phyloP scores from a whole-genome alignment of 176 grass and related monocot species.

The Aegilops speltoides region DNA sequence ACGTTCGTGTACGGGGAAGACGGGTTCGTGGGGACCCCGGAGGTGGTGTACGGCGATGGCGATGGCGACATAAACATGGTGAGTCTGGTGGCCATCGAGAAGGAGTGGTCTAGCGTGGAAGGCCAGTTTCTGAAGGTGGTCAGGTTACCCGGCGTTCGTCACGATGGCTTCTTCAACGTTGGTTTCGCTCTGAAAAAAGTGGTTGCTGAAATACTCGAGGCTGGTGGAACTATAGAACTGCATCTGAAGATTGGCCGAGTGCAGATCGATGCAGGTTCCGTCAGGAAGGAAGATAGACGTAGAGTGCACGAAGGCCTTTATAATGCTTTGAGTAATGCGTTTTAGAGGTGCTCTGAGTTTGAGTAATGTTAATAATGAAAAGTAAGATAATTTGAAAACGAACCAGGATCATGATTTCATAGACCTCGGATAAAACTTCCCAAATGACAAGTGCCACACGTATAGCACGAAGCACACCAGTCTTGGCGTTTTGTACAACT shows the following conservation, averaged over 20 bases:
- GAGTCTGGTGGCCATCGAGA: slow-evolving; percentile 45
- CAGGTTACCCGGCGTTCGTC: slow-evolving; percentile 46
- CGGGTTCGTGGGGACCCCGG: slow-evolving; percentile 38
- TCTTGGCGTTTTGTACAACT: too few relatives aligned
- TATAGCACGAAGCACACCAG: too few relatives aligned
- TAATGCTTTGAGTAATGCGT: not conserved
- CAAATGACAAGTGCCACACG: too few relatives aligned
- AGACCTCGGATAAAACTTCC: too few relatives aligned
- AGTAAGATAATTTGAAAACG: too few relatives aligned
- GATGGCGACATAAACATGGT: slow-evolving; percentile 66
- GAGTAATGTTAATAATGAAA: not conserved
- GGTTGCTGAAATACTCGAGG: slow-evolving; percentile 23
- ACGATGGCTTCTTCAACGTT: slow-evolving; percentile 31
- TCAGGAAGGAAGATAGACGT: not conserved
- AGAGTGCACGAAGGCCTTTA: not conserved
- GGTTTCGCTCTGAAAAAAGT: slow-evolving; percentile 6
- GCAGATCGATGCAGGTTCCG: not conserved
- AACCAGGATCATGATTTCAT: too few relatives aligned
- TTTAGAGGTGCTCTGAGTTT: not conserved
- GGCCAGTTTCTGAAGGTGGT: slow-evolving; percentile 46
- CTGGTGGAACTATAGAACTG: not conserved
- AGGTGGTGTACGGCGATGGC: slow-evolving; percentile 63
- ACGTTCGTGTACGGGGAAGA: slow-evolving; percentile 34
- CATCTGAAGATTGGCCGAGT: not conserved
- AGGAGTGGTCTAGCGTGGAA: slow-evolving; percentile 32